phyloP scores from a whole-genome alignment of 495 filamentous ascomycete species.

The Podospora conica region DNA sequence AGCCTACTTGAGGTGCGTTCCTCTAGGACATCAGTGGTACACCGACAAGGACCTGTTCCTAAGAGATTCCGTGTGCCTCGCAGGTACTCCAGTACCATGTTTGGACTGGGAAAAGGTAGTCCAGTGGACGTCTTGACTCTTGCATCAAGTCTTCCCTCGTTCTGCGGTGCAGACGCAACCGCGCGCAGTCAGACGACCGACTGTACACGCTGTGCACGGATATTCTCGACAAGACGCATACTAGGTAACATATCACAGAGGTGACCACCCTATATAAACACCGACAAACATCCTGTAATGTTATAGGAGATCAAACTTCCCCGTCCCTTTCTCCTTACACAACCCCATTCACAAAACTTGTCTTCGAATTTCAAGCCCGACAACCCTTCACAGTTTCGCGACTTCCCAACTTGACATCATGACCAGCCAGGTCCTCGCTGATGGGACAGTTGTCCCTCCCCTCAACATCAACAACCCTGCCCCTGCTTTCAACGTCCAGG shows the following conservation, averaged over 20 bases:
- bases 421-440: conserved; percentile 3
- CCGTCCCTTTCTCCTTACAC: not conserved
- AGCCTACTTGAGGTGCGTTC: not conserved
- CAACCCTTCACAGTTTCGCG: not conserved
- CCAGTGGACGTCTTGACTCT: not conserved
- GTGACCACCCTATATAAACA: not conserved
- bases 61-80: not conserved
- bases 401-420: not conserved
- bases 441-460: conserved; percentile 4
- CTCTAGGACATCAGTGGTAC: not conserved
- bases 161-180: not conserved
- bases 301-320: not conserved
- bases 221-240: not conserved
- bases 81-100: not conserved
- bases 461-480: conserved; percentile 10
- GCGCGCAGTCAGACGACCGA: not conserved
- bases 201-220: not conserved
- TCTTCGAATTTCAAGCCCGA: not conserved
- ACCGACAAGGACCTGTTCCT: not conserved
- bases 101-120: not conserved
- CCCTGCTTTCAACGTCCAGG: conserved; percentile 1
- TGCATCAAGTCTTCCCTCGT: not conserved
- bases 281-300: not conserved
- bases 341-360: not conserved
- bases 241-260: not conserved